A percentile compares a stretch with the other conserved stretches of the same genome.
These are phyloP conservation scores for Brasenia schreberi DNA, from an alignment of 164 flowering plant genomes.

Conservation along the genomic window DNA sequence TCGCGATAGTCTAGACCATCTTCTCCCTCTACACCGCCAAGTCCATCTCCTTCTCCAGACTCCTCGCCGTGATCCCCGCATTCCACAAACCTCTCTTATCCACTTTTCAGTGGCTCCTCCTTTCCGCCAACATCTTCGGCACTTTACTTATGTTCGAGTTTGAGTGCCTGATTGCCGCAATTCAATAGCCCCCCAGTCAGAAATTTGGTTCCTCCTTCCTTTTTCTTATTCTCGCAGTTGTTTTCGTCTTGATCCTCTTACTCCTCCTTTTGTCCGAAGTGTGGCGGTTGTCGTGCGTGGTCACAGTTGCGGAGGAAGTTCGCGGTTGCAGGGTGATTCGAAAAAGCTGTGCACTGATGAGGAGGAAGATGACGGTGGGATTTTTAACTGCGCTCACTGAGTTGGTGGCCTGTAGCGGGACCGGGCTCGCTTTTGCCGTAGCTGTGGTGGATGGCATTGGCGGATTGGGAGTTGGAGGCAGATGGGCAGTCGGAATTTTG, in stretches of 20 bases:
- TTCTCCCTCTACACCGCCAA: slow-evolving; percentile 3
- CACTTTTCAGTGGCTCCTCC: background rate
- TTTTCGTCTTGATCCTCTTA: background rate
- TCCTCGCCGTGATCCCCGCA: background rate
- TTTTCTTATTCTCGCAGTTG: background rate
- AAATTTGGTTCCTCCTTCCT: background rate
- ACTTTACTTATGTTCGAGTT: background rate
- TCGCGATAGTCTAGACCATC: background rate
- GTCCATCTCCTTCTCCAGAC: slow-evolving; percentile 1
- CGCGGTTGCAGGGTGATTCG: background rate
- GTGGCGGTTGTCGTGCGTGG: slow-evolving; percentile 1
- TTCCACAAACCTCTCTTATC: background rate
- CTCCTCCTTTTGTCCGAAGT: background rate
- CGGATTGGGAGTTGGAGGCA: background rate
- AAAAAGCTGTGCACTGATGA: background rate
- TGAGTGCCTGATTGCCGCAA: background rate
- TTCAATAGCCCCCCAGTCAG: too few species aligned
- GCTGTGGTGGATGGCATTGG: background rate
- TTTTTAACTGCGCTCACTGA: background rate
- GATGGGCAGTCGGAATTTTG: background rate
- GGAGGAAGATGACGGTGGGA: background rate
- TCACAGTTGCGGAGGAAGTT: background rate
- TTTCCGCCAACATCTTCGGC: background rate
- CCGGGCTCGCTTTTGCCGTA: background rate
- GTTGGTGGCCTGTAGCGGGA: background rate